phyloP scores from a whole-genome alignment of 345 rosid genomes.

The Conringia planisiliqua region DNA sequence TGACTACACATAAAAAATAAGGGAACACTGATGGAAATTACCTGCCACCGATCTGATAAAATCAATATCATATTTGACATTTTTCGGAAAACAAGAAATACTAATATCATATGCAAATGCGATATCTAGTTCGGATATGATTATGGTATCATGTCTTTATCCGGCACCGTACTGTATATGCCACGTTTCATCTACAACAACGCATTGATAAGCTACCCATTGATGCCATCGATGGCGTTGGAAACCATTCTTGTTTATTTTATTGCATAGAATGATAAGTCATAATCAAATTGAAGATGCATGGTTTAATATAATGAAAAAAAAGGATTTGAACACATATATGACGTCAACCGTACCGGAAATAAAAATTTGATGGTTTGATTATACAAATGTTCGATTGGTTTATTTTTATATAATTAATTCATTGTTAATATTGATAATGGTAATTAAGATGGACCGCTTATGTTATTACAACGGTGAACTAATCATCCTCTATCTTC shows the following conservation, averaged over 20 bases:
- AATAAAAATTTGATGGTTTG: too few relatives aligned
- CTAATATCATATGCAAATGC: background rate
- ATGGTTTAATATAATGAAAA: too few relatives aligned
- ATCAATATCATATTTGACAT: background rate
- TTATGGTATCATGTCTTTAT: conserved; percentile 13
- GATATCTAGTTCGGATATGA: conserved; percentile 6
- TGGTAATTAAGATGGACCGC: too few relatives aligned
- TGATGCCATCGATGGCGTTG: conserved; percentile 17
- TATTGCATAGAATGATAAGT: background rate
- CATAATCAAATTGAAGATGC: too few relatives aligned
- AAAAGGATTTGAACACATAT: too few relatives aligned
- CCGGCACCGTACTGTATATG: conserved; percentile 23
- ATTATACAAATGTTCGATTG: too few relatives aligned
- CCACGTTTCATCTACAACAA: conserved; percentile 18
- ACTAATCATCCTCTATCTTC: too few relatives aligned
- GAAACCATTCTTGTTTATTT: background rate
- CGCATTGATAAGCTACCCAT: background rate
- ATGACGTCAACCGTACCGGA: too few relatives aligned
- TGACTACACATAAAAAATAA: background rate
- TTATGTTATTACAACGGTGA: too few relatives aligned
- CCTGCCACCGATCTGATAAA: conserved; percentile 9
- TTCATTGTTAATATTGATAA: too few relatives aligned
- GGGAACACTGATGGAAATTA: background rate
- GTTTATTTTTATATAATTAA: too few relatives aligned
- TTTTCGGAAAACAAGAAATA: background rate